These are phyloP conservation scores for Sarocladium brachiariae DNA, from an alignment of 2,329 filamentous ascomycete species.

Conservation along the genomic window DNA sequence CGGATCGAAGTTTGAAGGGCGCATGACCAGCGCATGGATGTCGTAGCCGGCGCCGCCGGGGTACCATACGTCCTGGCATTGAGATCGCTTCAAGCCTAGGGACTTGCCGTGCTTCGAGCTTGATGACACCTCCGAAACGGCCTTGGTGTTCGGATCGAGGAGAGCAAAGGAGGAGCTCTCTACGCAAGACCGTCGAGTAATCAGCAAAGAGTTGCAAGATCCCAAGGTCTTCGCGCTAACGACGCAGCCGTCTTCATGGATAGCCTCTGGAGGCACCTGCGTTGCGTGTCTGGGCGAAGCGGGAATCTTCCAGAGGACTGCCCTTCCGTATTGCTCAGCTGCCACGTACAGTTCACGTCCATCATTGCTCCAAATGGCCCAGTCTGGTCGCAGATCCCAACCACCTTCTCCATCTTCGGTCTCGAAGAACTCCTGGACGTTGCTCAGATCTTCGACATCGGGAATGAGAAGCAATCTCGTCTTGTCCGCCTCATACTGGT, in stretches of 20 bases:
- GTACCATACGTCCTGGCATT: conserved; percentile 65
- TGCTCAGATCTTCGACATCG: conserved; percentile 49
- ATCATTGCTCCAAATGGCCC: conserved; percentile 49
- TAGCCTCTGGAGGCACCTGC: conserved; percentile 35
- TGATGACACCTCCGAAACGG: conserved; percentile 48
- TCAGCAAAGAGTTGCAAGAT: conserved; percentile 44
- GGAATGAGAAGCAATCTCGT: conserved; percentile 59
- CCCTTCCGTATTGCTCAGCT: conserved; percentile 62
- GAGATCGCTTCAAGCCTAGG: conserved; percentile 57
- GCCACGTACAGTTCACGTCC: conserved; percentile 63
- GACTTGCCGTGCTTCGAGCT: conserved; percentile 57
- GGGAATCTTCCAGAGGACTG: conserved; percentile 55
- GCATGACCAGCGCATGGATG: conserved; percentile 63
- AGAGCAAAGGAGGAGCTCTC: conserved; percentile 67
- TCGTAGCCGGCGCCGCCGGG: conserved; percentile 55
- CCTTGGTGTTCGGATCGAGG: conserved; percentile 38
- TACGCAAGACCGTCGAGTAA: conserved; percentile 61
- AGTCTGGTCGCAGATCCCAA: conserved; percentile 54
- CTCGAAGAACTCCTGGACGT: conserved; percentile 56
- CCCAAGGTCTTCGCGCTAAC: conserved; percentile 45
- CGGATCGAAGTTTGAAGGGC: conserved; percentile 59
- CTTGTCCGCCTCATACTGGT: conserved; percentile 72
- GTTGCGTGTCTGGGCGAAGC: conserved; percentile 43
- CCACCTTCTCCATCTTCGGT: conserved; percentile 55
- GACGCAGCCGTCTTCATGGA: conserved; percentile 50